A percentile compares a stretch with the other conserved stretches of the same genome.
Evolutionary conservation across 345 rosid species (phyloP).

Genomic region (Citrus inodora): DNA sequence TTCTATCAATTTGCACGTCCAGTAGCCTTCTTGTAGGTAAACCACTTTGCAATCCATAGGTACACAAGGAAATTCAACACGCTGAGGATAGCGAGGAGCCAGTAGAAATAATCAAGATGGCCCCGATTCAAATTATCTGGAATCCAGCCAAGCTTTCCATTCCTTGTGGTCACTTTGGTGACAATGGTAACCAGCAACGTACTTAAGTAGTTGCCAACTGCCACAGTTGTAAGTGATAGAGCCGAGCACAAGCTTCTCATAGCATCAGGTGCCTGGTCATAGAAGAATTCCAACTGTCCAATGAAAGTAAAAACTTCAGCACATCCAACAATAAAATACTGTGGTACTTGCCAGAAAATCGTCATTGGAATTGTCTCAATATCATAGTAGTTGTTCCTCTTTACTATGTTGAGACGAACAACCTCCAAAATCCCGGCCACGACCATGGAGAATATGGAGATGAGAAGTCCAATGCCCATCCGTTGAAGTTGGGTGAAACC

Average conservation of each 20-base stretch:
- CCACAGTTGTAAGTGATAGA: slow-evolving; percentile 67
- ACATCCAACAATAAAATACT: slow-evolving; percentile 80
- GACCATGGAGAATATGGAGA: slow-evolving; percentile 75
- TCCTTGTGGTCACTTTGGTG: slow-evolving; percentile 42
- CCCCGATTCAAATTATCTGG: slow-evolving; percentile 77
- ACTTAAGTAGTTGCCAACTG: slow-evolving; percentile 80
- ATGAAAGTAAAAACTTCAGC: slow-evolving; percentile 85
- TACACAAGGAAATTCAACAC: slow-evolving; percentile 65
- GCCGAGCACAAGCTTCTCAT: slow-evolving; percentile 93
- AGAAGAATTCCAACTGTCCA: slow-evolving; percentile 86
- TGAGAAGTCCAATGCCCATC: slow-evolving; percentile 84
- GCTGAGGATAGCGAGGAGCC: slow-evolving; percentile 73
- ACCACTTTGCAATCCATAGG: slow-evolving; percentile 68
- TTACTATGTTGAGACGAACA: slow-evolving; percentile 47
- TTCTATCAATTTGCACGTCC: slow-evolving; percentile 27
- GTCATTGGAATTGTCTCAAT: slow-evolving; percentile 52
- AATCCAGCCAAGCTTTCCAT: slow-evolving; percentile 82
- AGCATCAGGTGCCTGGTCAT: slow-evolving; percentile 96
- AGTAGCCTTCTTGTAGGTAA: slow-evolving; percentile 68
- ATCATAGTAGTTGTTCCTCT: slow-evolving; percentile 55
- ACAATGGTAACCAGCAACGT: slow-evolving; percentile 66
- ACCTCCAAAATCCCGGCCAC: slow-evolving; percentile 73
- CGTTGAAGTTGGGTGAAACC: slow-evolving; percentile 96
- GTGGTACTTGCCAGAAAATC: slow-evolving; percentile 96
- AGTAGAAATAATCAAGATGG: slow-evolving; percentile 85